Base-by-base conservation (phyloP, 2,329 filamentous ascomycete species). In the Grosmannia serpens region DNA sequence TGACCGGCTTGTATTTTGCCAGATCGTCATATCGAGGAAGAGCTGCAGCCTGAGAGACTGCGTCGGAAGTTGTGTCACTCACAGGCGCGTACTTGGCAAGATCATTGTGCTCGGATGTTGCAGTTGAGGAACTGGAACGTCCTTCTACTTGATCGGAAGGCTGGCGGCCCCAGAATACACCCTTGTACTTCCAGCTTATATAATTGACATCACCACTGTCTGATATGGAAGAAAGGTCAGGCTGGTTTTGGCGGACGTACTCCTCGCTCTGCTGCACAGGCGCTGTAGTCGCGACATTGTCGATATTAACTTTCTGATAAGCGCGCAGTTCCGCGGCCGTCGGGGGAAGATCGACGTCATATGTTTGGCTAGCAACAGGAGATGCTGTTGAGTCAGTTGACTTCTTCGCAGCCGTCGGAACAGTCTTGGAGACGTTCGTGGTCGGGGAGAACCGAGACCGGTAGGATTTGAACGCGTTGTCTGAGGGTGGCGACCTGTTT, bases 391-490 rank as follows among this genome's bases (percentile, higher is more conserved):
- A 8, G 9, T 22, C 20, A 5, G 17, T n/a, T 20, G 38, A 6
- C 41, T n/a, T 20, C 17, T 20, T 22, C 9, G 41, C 8, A 44
- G n/a, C 20, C 7, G 41, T 9, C 8, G 41, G 17, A 8, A 26
- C 15, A 3, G 24, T 8, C n/a, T 53, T 22, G 20, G n/a, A 2
- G 31, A n/a, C 15, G 22, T 22, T 7, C 3, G n/a, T 46, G 7
- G 24, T 26, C 20, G 53, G 53, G 53, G 33, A 29, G 69, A 72
- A 73, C 47, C 70, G 71, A 3, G 71, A 69, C 9, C 65, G 65
- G 58, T 74, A 72, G 2, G 66, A 61, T 57, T 69, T 69, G 63
- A 69, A 71, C 1, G 67, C 68, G 27, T 66, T 66, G 44, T 66
- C 61, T 13, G 67, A n/a, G 65, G 4, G 66, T 65, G n/a, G 71